Evolutionary conservation across 768 basidiomycete genomes (phyloP), one percentile per base, ranked within the genome.

Genomic region (Sporobolomyces pararoseus): DNA sequence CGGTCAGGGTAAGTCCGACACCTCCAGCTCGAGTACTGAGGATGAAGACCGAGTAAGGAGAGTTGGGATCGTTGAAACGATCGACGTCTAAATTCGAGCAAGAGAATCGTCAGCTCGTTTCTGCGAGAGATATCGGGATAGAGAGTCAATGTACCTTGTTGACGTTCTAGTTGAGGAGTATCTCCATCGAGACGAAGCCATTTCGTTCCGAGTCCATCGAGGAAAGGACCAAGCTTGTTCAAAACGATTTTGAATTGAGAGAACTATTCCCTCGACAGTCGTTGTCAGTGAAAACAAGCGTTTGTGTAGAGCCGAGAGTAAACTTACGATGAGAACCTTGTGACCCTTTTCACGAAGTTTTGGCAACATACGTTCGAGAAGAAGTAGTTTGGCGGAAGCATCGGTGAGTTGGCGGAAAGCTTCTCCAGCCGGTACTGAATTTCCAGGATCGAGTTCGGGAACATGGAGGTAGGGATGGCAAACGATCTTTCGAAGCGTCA

Each of bases 401-500:
- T 77, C 68, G 34, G 67, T 70, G 44, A 76, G 65, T 52, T 66
- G 68, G 54, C 32, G 29, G 65, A 74, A 68, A 7, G 57, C 53
- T 21, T 75, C 55, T 21, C 39, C 49, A 2, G 50, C 21, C 7
- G 70, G n/a, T 16, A 59, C 58, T 2, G 70, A 32, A 14, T 32
- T 46, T 3, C 44, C 55, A 1, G 76, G 75, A 52, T 77, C 75
- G 39, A 77, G 58, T 21, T 74, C 77, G 12, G 60, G 42, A 4
- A 63, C 46, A 31, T 74, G 65, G 65, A 79, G 71, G 71, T 79
- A 79, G 0, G 78, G 78, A 79, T 99, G 96, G 77, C 96, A 92
- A 79, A 93, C 95, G 2, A 91, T 89, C 84, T 99, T 99, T 64
- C 95, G 89, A 4, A 97, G 84, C 77, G 97, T 94, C 95, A 99